phyloP scores from a whole-genome alignment of 1,139 yeast genomes.

The Blastobotrys niveus region DNA sequence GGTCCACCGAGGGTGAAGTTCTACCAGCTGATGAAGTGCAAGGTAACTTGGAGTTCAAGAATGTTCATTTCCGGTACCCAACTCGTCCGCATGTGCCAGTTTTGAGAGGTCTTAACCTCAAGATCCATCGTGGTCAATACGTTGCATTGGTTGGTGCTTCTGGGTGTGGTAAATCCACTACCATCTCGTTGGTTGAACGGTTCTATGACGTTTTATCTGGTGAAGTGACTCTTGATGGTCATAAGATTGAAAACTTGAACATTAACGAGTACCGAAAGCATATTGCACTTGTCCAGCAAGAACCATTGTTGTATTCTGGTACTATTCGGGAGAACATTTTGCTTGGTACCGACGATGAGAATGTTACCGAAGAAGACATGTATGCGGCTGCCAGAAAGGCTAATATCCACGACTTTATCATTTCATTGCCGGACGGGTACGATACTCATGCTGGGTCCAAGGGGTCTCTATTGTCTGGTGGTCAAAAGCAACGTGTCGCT shows the following conservation, averaged over 20 bases:
- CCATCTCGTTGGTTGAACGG: conserved; percentile 72
- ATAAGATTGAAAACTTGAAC: conserved; percentile 64
- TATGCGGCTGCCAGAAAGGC: conserved; percentile 70
- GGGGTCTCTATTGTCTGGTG: conserved; percentile 76
- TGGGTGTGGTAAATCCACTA: conserved; percentile 91
- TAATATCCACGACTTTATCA: conserved; percentile 72
- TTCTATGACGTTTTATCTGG: conserved; percentile 77
- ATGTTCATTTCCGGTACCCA: conserved; percentile 74
- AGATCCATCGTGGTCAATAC: conserved; percentile 72
- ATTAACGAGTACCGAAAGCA: conserved; percentile 64
- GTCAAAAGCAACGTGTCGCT: conserved; percentile 77
- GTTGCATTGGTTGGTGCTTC: conserved; percentile 94
- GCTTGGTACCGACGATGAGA: conserved; percentile 57
- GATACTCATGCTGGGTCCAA: conserved; percentile 80
- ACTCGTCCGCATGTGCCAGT: conserved; percentile 73
- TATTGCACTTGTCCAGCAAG: conserved; percentile 79
- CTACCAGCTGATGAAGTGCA: conserved; percentile 34
- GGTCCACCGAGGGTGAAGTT: conserved; percentile 51
- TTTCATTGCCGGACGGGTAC: conserved; percentile 73
- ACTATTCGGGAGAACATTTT: conserved; percentile 75
- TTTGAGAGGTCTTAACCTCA: conserved; percentile 59
- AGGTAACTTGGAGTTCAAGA: conserved; percentile 58
- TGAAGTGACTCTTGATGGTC: conserved; percentile 58
- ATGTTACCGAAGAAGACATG: conserved; percentile 56
- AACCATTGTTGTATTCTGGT: conserved; percentile 84